Percentiles rank a stretch among this genome's conserved stretches.
phyloP scores from a whole-genome alignment of 1,284 basidiomycete species.

The Coriolopsis trogii region DNA sequence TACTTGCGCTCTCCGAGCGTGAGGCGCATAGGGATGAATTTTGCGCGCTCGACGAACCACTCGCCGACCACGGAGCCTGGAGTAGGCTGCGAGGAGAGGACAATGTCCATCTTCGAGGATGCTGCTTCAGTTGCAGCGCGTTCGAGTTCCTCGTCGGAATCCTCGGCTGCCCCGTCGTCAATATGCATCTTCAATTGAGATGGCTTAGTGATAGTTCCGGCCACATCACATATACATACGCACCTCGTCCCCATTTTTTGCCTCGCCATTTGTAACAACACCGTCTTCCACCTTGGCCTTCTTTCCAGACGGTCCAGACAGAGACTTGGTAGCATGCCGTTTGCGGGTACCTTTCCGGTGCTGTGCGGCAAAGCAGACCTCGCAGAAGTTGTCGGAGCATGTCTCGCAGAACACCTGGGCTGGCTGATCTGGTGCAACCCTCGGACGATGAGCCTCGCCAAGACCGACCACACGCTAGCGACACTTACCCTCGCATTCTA shows the following conservation, averaged over 20 bases:
- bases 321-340: conserved; percentile 56
- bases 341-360: conserved; percentile 80
- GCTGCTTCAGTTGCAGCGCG: conserved; percentile 35
- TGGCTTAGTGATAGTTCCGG: too few species aligned
- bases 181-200: conserved; percentile 47
- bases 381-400: conserved; percentile 74
- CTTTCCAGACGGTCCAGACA: conserved; percentile 35
- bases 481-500: conserved; percentile 81
- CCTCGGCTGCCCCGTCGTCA: conserved; percentile 51
- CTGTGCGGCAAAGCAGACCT: conserved; percentile 81
- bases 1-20: conserved; percentile 75
- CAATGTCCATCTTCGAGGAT: conserved; percentile 39
- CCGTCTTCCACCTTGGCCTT: conserved; percentile 32
- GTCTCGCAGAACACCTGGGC: conserved; percentile 71
- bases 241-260: conserved; percentile 32
- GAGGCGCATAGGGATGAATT: conserved; percentile 76
- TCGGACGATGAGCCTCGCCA: too few species aligned
- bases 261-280: conserved; percentile 11
- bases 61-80: conserved; percentile 67
- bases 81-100: conserved; percentile 48
- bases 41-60: conserved; percentile 79
- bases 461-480: too few species aligned
- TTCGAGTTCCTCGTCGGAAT: conserved; percentile 47
- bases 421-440: conserved; percentile 65
- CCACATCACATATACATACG: too few species aligned